Conservation (phyloP, 306 rosid genomes). For the Cyclanthera cordifolia region DNA sequence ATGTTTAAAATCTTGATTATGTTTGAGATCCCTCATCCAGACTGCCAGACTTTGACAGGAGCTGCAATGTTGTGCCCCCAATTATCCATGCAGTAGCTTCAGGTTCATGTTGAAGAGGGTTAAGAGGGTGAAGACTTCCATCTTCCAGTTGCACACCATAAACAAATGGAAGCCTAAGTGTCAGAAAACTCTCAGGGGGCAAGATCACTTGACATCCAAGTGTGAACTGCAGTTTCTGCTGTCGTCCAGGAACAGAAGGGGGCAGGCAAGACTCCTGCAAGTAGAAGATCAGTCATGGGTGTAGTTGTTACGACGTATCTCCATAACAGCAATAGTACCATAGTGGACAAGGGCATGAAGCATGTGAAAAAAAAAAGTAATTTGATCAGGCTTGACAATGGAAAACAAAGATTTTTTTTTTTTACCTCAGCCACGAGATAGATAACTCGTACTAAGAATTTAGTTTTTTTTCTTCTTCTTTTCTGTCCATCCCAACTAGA, state of each 20-base stretch:
- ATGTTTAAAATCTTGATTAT: constrained; percentile 18
- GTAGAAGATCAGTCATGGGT: background rate
- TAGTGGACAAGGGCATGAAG: background rate
- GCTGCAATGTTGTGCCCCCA: constrained; percentile 62
- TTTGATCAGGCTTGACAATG: background rate
- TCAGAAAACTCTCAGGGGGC: constrained; percentile 87
- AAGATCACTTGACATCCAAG: constrained; percentile 59
- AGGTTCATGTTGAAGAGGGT: constrained; percentile 65
- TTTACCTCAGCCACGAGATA: background rate
- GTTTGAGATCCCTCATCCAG: constrained; percentile 38
- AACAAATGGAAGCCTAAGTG: constrained; percentile 73
- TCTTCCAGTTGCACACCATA: constrained; percentile 71
- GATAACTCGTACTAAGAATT: background rate
- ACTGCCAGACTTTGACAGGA: constrained; percentile 45
- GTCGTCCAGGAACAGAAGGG: constrained; percentile 44
- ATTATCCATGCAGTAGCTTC: constrained; percentile 79
- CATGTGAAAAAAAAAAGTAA: background rate
- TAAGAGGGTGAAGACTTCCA: constrained; percentile 53
- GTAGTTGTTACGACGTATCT: background rate
- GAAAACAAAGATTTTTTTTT: background rate
- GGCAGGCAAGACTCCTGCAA: constrained; percentile 70
- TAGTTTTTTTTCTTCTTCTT: background rate
- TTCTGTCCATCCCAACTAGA: background rate
- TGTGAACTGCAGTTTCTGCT: constrained; percentile 63
- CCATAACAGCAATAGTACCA: background rate